Evolutionary conservation across 2,329 filamentous ascomycete species (phyloP), one percentile per base, ranked within the genome.

Genomic region (Nigrospora oryzae): DNA sequence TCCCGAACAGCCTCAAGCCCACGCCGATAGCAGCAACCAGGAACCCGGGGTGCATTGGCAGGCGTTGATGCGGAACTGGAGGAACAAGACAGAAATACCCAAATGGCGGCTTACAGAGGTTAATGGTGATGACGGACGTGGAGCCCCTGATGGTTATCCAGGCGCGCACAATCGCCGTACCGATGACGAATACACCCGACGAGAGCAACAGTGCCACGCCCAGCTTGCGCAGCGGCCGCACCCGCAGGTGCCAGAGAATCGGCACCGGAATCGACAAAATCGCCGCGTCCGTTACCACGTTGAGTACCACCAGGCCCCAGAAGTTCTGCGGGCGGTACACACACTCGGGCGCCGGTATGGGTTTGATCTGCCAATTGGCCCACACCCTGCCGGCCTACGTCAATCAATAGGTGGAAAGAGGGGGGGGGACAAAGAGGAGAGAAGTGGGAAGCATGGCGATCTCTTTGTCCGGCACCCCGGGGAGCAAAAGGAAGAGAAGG

Each of bases 171-270:
- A 65, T 55, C 16, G 63, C 62, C 1, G 63, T 60, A 3, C 51
- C 49, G 44, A 64, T 64, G 49, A 64, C 56, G 45, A 65, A 64
- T 7, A 63, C 31, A 23, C 63, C 61, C 2, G 62, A 63, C 4
- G 53, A 59, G 1, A 65, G 54, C 8, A 66, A 49, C 1, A 61
- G n/a, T 6, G 47, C 34, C 2, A 54, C 40, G 8, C 49, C 47
- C 11, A 53, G 2, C 23, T 49, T 51, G 2, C 46, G 42, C 1
- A 41, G 33, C 13, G 32, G 16, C 2, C 51, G 46, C 7, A 59
- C 51, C 12, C 51, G 51, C 2, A 58, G 37, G 15, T 53, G 52
- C 52, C 50, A 55, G 0, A 60, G 44, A 0, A 59, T 56, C 6
- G 56, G 57, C 3, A 57, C 31, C 3, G 57, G 56, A 10, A 59